Evolutionary conservation across 345 rosid species (phyloP), one percentile per base, ranked within the genome.

Genomic region (Eucalyptus pauciflora): DNA sequence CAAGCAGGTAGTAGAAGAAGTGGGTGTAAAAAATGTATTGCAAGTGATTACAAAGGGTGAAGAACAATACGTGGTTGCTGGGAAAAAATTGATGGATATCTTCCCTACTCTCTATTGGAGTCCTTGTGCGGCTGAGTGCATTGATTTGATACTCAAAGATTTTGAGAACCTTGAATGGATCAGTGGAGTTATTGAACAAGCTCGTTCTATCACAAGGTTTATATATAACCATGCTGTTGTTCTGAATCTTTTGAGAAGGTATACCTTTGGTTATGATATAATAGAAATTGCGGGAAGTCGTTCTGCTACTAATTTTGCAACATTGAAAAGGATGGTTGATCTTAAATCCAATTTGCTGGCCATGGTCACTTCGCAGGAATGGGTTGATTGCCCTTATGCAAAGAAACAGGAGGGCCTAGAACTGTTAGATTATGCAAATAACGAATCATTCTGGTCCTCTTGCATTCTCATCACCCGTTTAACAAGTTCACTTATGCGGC

Each of bases 351-450:
- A 93, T 90, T 91, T 98, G 92, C 96, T 97, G 92, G 90, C 92
- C 18, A 97, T 98, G 99, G 94, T 96, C 86, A 94, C 96, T 86
- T 97, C 99, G 50, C 93, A 94, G 51, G 98, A 97, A 91, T 97
- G 99, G 99, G 90, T 93, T 83, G 96, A 96, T 86, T 94, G 95
- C 89, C 93, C 91, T 0, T 93, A 93, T 89, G 95, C 99, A 2
- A 96, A 96, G 91, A 95, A 95, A 90, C 93, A 93, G 1, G 99
- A 95, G 48, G 99, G 97, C 88, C 88, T 95, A 48, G 95, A 93
- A 64, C 92, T 94, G 93, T 86, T 95, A 17, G 98, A 96, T 92
- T 91, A 93, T 86, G 88, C 96, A 50, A 94, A 94, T 89, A 95
- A 94, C 67, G 94, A 95, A 90, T 91, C 92, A 41, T 98, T 97